Evolutionary conservation across 768 basidiomycete species (phyloP), one percentile per base, ranked within the genome.

Genomic region (Porphyrellus cyaneotinctus): DNA sequence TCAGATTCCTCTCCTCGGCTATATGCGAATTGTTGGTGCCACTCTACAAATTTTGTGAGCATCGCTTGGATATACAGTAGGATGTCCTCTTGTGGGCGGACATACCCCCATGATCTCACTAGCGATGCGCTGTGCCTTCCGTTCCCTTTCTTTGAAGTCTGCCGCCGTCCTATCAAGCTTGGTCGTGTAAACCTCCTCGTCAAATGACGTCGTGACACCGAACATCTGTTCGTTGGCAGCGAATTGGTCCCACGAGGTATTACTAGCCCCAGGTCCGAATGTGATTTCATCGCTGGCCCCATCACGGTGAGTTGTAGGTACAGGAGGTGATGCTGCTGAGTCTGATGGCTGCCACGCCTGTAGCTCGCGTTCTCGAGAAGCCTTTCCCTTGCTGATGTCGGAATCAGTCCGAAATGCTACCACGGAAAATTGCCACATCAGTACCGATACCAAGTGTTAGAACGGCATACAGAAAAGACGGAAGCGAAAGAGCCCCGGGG

Each of bases 121-220:
- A 11, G 95, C 97, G 59, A 98, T 80, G 59, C 81, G 81, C 65
- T 85, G 87, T 6, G 97, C 97, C 69, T 87, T 84, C 56, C 84
- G 80, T 70, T 97, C 95, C 55, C 83, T 80, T 72, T 93, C 90
- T 72, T 87, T 90, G 70, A 79, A 99, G 69, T 95, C 94, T 20
- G 87, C 80, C 8, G 83, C 87, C 49, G 73, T 80, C 57, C 90
- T 82, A 66, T 98, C 91, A 41, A 99, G 77, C 72, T 84, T 92
- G 17, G 95, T 98, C 12, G 97, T 98, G 69, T 99, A 99, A 31
- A 85, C 66, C 52, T 95, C 90, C 73, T 99, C 97, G 63, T 95
- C 87, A 70, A 91, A 99, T 60, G 82, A 82, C 10, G 93, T 92
- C 63, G 78, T 92, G 56, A 95, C 84, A 22, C 97, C 97, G 65